Evolutionary conservation across 371 early-diverging fungal species (phyloP).

Genomic region (Mortierella sp.): DNA sequence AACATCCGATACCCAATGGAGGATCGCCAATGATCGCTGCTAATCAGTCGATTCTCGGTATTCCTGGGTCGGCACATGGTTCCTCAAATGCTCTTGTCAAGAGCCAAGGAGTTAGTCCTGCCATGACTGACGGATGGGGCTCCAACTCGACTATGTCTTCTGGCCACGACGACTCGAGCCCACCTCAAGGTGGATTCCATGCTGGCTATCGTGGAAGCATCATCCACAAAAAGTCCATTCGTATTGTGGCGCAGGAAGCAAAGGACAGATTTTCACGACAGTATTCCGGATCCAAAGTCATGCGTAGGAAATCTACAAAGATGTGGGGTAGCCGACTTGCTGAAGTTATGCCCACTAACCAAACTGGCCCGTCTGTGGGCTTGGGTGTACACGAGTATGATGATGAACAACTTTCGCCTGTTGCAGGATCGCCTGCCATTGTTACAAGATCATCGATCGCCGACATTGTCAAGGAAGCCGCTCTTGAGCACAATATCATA

Average conservation of each 20-base stretch:
- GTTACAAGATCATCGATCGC: constrained; percentile 42
- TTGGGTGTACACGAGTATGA: constrained; percentile 40
- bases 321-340: constrained; percentile 74
- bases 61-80: constrained; percentile 20
- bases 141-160: constrained; percentile 54
- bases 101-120: constrained; percentile 31
- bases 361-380: constrained; percentile 26
- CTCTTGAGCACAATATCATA: constrained; percentile 44
- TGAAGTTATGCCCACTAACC: constrained; percentile 69
- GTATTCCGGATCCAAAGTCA: constrained; percentile 56
- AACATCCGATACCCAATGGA: constrained; percentile 39
- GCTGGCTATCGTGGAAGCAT: constrained; percentile 45
- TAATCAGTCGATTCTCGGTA: constrained; percentile 29
- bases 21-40: constrained; percentile 29
- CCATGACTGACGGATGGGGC: constrained; percentile 52
- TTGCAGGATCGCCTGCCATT: constrained; percentile 43
- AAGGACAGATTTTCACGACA: constrained; percentile 57
- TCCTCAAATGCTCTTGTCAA: constrained; percentile 26
- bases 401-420: constrained; percentile 39
- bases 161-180: constrained; percentile 20
- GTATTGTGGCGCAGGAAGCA: constrained; percentile 70
- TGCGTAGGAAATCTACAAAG: constrained; percentile 71
- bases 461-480: constrained; percentile 45
- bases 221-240: constrained; percentile 72
- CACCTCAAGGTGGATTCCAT: constrained; percentile 22